Conservation (phyloP, 2,329 filamentous ascomycete genomes). For the Talaromyces sp. region DNA sequence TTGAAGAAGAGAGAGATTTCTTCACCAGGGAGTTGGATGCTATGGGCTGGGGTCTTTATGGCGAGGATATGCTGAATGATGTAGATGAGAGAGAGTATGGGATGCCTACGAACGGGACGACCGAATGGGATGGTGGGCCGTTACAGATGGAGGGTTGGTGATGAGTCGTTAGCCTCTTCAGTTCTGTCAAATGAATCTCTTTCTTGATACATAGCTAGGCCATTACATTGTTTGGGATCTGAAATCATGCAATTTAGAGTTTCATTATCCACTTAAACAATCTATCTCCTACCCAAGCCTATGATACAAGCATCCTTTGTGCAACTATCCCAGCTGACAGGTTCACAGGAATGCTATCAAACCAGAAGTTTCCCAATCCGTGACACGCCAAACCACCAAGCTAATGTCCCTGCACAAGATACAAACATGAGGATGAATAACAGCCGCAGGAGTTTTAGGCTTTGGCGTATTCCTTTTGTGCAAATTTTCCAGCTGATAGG, state of each 20-base stretch:
- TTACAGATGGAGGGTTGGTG: slow-evolving; percentile 39
- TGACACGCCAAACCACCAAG: not conserved
- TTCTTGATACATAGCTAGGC: not conserved
- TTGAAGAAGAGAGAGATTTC: slow-evolving; percentile 75
- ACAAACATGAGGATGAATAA: too few relatives aligned
- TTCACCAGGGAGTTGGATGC: slow-evolving; percentile 75
- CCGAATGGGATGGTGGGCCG: slow-evolving; percentile 39
- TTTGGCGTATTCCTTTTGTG: not conserved
- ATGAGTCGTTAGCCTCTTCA: not conserved
- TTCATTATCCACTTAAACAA: not conserved
- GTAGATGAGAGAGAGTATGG: slow-evolving; percentile 30
- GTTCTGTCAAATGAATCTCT: not conserved
- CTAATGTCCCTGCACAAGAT: too few relatives aligned
- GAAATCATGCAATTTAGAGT: not conserved
- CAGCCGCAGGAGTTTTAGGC: too few relatives aligned
- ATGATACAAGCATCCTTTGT: not conserved
- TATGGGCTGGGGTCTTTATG: slow-evolving; percentile 55
- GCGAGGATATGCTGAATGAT: slow-evolving; percentile 35
- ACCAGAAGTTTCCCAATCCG: not conserved
- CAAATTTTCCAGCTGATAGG: not conserved
- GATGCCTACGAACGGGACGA: slow-evolving; percentile 31
- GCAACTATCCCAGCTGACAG: not conserved
- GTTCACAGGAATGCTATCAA: not conserved
- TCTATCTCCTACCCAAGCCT: not conserved
- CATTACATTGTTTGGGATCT: not conserved